Evolutionary conservation across 768 basidiomycete genomes (phyloP).

Genomic region (Pseudohyphozyma bogoriensis): DNA sequence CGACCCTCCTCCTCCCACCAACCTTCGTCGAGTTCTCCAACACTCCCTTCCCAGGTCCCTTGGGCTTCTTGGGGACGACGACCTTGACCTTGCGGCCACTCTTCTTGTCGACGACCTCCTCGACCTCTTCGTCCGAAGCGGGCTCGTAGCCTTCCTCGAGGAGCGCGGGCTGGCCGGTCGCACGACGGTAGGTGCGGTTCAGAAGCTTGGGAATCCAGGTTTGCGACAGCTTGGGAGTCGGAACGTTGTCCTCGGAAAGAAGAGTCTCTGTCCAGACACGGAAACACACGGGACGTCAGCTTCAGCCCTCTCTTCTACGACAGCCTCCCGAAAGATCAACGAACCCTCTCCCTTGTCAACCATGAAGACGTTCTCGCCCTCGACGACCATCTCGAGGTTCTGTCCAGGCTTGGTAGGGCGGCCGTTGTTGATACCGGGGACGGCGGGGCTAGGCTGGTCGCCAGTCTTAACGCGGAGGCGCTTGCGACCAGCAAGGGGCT

Average conservation of each 20-base stretch:
- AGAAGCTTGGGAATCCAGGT: slow-evolving; percentile 19
- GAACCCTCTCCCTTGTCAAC: slow-evolving; percentile 23
- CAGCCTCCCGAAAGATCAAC: neutral
- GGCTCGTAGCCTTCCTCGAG: neutral
- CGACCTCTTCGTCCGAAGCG: neutral
- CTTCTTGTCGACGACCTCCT: no score
- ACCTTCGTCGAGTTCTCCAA: no score
- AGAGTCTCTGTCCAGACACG: neutral
- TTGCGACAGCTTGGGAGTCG: slow-evolving; percentile 12
- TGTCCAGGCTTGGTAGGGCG: slow-evolving; percentile 40
- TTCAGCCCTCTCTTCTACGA: no score
- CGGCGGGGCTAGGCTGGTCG: slow-evolving; percentile 41
- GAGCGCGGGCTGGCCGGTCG: neutral
- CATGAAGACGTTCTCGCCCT: slow-evolving; percentile 60
- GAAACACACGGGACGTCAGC: no score
- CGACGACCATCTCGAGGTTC: slow-evolving; percentile 71
- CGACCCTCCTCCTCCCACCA: no score
- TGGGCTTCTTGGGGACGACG: no score
- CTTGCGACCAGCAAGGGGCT: slow-evolving; percentile 37
- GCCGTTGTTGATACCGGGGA: slow-evolving; percentile 48
- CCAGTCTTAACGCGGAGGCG: slow-evolving; percentile 50
- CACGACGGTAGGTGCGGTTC: neutral
- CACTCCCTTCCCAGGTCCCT: no score
- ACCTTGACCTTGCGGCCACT: no score
- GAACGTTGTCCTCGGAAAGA: slow-evolving; percentile 6